Percentiles rank a stretch among this genome's conserved stretches.
phyloP scores from a whole-genome alignment of 23 red algal genomes.

The Agarophyton chilense region DNA sequence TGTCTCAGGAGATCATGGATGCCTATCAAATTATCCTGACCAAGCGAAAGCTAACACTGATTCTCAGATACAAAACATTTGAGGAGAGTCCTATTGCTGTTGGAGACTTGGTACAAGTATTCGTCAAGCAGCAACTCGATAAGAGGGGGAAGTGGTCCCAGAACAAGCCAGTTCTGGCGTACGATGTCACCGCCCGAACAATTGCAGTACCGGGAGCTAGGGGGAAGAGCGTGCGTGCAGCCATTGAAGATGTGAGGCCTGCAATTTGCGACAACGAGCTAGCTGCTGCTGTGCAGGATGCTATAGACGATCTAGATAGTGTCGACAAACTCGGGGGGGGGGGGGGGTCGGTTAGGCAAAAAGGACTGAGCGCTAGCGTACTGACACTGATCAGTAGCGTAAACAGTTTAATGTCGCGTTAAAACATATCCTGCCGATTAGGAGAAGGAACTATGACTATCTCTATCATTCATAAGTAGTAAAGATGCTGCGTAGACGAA shows the following conservation, averaged over 20 bases:
- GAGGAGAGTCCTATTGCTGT: neutral
- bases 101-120: slow-evolving; percentile 15
- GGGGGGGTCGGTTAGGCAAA: no score
- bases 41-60: neutral
- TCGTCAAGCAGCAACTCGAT: neutral
- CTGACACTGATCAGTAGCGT: no score
- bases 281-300: slow-evolving; percentile 24
- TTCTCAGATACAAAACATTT: neutral
- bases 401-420: no score
- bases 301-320: slow-evolving; percentile 35
- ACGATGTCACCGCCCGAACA: neutral
- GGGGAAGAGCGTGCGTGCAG: neutral
- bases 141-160: slow-evolving; percentile 23
- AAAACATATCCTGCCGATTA: no score
- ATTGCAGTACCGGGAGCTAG: slow-evolving; percentile 1
- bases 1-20: slow-evolving; percentile 1
- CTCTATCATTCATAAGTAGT: no score
- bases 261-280: neutral
- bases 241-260: slow-evolving; percentile 21
- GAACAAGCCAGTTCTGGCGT: neutral
- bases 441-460: no score
- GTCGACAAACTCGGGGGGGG: no score
- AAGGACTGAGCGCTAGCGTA: no score
- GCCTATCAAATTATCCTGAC: neutral
- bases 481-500: no score